Percentiles rank a stretch among this genome's conserved stretches.
These are phyloP conservation scores for Sanguinoderma infundibulare DNA, from an alignment of 1,284 basidiomycete species.

Conservation along the genomic window DNA sequence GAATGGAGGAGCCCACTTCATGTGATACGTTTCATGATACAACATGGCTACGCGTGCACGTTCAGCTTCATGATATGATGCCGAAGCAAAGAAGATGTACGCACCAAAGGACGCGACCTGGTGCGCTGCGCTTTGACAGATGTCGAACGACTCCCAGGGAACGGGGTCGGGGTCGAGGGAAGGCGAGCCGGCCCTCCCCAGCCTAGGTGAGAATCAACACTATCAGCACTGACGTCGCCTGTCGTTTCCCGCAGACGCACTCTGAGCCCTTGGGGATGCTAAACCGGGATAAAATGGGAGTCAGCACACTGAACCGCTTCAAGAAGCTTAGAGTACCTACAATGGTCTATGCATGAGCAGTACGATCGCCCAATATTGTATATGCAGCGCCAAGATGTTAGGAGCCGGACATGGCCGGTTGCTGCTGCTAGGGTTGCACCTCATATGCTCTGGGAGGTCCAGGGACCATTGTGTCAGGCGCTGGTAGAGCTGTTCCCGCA, in stretches of 20 bases:
- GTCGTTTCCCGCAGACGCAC: constrained; percentile 54
- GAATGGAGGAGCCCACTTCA: constrained; percentile 71
- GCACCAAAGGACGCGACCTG: constrained; percentile 73
- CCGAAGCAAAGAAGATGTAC: constrained; percentile 10
- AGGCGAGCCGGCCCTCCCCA: constrained; percentile 14
- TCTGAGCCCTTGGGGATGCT: constrained; percentile 75
- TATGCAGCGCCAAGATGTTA: constrained; percentile 72
- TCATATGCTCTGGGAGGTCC: constrained; percentile 68
- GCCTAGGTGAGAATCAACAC: background rate
- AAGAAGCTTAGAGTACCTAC: constrained; percentile 49
- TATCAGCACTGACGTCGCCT: background rate
- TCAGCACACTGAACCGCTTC: background rate
- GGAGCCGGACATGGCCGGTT: constrained; percentile 59
- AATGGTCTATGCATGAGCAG: constrained; percentile 83
- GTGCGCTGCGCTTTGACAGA: constrained; percentile 78
- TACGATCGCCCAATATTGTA: constrained; percentile 80
- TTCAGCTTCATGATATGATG: background rate
- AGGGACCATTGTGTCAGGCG: constrained; percentile 80
- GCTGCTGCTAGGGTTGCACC: constrained; percentile 59
- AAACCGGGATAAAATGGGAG: constrained; percentile 13
- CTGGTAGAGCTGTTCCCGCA: constrained; percentile 60
- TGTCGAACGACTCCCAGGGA: constrained; percentile 68
- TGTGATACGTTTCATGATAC: constrained; percentile 66
- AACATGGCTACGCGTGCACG: constrained; percentile 50
- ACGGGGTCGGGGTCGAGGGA: constrained; percentile 21